These are phyloP conservation scores for Aegilops bicornis DNA, from an alignment of 176 grass and related monocot species.

Conservation along the genomic window DNA sequence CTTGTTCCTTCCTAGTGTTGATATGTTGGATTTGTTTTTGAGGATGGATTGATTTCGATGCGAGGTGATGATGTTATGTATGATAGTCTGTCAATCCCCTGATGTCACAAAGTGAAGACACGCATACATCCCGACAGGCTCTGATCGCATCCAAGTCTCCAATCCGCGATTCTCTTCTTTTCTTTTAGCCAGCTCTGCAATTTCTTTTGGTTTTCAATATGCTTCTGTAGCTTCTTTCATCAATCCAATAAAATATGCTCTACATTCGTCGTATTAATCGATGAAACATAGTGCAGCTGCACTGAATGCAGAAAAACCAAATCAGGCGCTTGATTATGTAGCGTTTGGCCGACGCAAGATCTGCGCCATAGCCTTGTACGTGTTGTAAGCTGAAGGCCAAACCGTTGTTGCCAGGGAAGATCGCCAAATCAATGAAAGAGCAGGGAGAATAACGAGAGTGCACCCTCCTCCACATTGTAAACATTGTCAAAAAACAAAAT, in stretches of 20 bases:
- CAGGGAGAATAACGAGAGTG: no score
- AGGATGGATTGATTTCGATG: background rate
- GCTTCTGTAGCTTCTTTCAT: background rate
- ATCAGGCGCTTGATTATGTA: no score
- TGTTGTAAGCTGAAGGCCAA: no score
- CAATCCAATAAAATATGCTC: background rate
- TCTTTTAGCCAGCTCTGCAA: background rate
- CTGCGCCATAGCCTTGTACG: no score
- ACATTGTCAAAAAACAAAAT: background rate
- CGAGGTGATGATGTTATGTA: conserved; percentile 69
- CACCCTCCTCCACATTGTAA: background rate
- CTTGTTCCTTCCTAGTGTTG: background rate
- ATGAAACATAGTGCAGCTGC: no score
- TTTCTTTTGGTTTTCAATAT: background rate
- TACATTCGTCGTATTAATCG: no score
- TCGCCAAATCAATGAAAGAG: no score
- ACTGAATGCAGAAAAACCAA: no score
- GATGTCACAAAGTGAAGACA: conserved; percentile 65
- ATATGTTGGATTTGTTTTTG: background rate
- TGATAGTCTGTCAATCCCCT: conserved; percentile 89
- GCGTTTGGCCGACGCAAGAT: no score
- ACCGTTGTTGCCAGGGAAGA: no score
- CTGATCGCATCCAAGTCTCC: conserved; percentile 44
- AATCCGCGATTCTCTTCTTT: background rate
- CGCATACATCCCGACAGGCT: conserved; percentile 72